Percentiles rank a stretch among this genome's conserved stretches.
Conservation (phyloP, 208 protist genomes). For the Phytomonas sp. region DNA sequence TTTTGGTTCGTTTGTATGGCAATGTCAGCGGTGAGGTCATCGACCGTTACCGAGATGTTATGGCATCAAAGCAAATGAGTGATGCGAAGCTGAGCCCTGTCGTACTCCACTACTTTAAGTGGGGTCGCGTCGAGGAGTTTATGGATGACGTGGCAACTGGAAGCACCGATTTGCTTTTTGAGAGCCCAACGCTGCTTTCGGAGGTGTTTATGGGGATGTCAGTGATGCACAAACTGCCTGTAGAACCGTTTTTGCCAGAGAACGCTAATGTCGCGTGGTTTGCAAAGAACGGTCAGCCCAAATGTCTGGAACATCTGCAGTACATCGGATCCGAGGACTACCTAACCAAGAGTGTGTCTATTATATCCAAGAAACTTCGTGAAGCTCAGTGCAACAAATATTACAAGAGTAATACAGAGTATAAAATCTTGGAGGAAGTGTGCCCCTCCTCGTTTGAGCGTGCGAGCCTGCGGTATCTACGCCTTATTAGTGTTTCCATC, state of each 20-base stretch:
- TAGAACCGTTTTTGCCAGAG: constrained; percentile 50
- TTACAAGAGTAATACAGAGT: constrained; percentile 24
- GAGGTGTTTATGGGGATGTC: constrained; percentile 48
- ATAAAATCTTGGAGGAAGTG: constrained; percentile 60
- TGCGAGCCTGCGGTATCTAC: constrained; percentile 55
- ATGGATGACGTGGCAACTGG: constrained; percentile 62
- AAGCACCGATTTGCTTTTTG: constrained; percentile 73
- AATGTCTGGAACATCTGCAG: constrained; percentile 9
- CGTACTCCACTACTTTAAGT: constrained; percentile 72
- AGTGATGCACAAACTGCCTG: constrained; percentile 49
- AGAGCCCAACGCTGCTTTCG: constrained; percentile 34
- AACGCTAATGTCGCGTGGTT: constrained; percentile 37
- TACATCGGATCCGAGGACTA: constrained; percentile 24
- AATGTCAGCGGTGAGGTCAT: constrained; percentile 61
- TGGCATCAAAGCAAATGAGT: constrained; percentile 72
- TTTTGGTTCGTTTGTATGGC: constrained; percentile 76
- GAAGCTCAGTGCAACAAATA: constrained; percentile 19
- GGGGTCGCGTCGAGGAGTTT: constrained; percentile 83
- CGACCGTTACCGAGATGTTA: constrained; percentile 64
- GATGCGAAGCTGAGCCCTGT: constrained; percentile 52
- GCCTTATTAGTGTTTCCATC: constrained; percentile 45
- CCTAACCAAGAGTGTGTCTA: constrained; percentile 20
- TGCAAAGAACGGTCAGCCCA: constrained; percentile 7
- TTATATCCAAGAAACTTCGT: constrained; percentile 2
- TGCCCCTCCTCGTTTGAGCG: constrained; percentile 79